Base-by-base conservation (phyloP, 2,329 filamentous ascomycete species). In the Botryotinia globosa region DNA sequence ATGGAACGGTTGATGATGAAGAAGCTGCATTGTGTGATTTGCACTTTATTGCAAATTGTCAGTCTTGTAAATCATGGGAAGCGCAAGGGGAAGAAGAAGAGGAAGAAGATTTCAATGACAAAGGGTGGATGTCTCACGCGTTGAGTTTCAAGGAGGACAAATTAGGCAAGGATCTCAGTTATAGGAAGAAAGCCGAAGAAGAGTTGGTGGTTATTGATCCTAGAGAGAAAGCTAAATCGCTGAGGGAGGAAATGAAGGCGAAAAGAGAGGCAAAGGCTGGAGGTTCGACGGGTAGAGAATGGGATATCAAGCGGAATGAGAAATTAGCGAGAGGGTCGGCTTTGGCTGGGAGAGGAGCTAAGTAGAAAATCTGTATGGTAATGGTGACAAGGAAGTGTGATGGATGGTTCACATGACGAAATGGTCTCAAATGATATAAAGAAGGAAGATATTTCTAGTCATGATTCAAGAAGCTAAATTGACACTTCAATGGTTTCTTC, bases 11-110 rank as follows among this genome's bases (percentile, higher is more conserved):
- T 74, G 86, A 87, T 29, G 90, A 91, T 4, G 89, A 92, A 56
- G 93, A 97, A 80, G 90, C 89, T 4, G 87, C 87, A 67, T 85
- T 97, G 6, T 99, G 96, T 80, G 96, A 98, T 81, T 84, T 99
- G 51, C 96, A 99, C 81, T 99, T 98, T 82, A 97, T 99, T 75
- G 92, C 92, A 66, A 93, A 97, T 78, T 99, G 96, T 81, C 94
- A 97, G 80, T 97, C 94, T 62, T 98, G 96, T 81, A 90, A 89
- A 73, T 88, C 91, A 0, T 97, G 94, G 94, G 92, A 97, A 79
- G 80, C 81, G 9, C 80, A 83, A 51, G 65, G 45, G 16, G 67
- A 63, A 22, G 86, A 85, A 58, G 88, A 85, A 5, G 84, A 85
- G 20, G 85, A 87, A 34, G 84, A 84, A 4, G 88, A 90, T 5